A percentile compares a stretch with the other conserved stretches of the same genome.
These are phyloP conservation scores for Stenogyne calaminthoides DNA, from an alignment of 305 asterid species.

Conservation along the genomic window DNA sequence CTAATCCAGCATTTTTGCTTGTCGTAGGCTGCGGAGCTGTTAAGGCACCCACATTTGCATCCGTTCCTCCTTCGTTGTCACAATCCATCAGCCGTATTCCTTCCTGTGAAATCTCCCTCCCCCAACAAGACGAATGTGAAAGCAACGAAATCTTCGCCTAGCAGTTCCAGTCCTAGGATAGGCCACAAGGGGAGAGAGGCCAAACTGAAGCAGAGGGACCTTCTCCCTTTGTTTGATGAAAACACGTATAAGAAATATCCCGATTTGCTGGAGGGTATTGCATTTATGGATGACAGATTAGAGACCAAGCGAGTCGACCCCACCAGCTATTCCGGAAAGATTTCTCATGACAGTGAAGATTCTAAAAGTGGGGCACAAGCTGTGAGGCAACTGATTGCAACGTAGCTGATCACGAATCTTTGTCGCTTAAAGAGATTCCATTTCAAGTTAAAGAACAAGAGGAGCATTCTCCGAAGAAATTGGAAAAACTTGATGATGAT, in stretches of 20 bases:
- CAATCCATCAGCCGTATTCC: conserved; percentile 70
- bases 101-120: conserved; percentile 88
- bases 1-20: background rate
- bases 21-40: conserved; percentile 77
- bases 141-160: conserved; percentile 51
- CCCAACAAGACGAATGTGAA: conserved; percentile 66
- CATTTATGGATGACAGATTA: conserved; percentile 47
- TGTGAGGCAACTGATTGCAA: conserved; percentile 48
- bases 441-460: conserved; percentile 37
- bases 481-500: background rate
- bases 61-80: conserved; percentile 74
- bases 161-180: conserved; percentile 37
- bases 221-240: conserved; percentile 58
- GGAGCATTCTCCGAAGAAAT: conserved; percentile 32
- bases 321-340: conserved; percentile 62
- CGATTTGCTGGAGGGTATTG: conserved; percentile 36
- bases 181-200: conserved; percentile 39
- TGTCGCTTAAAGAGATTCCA: conserved; percentile 35
- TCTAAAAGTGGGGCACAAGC: conserved; percentile 46
- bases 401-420: conserved; percentile 44
- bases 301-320: conserved; percentile 81
- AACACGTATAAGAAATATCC: conserved; percentile 39
- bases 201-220: conserved; percentile 45
- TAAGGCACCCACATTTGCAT: conserved; percentile 85
- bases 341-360: conserved; percentile 64